Evolutionary conservation across 176 grass and related monocot genomes (phyloP), one percentile per base, ranked within the genome.

Genomic region (Themeda triandra): DNA sequence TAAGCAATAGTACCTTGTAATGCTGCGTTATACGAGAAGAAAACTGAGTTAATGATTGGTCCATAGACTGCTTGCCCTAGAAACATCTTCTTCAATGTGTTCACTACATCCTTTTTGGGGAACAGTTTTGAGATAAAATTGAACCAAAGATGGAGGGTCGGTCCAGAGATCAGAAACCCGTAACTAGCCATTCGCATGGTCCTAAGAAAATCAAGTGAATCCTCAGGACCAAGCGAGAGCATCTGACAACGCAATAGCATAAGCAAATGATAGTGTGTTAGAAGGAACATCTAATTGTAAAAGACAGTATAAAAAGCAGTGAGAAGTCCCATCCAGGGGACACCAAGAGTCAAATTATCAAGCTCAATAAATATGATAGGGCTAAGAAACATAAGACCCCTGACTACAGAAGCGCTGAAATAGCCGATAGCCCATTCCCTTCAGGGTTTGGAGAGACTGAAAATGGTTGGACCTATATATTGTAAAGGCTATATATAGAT

Each of bases 61-160:
- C 96, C 96, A 90, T 95, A 99, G 81, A 93, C 75, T 41, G 88
- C 89, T 92, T 99, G 96, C 30, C 90, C 96, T 81, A 99, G 40
- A 75, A 94, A 78, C 89, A 99, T 99, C 89, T 99, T 98, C 87
- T 94, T 99, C 35, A 99, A 94, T 63, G 93, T 96, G 80, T 56
- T 91, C 40, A 90, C n/a, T 51, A 96, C 71, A 85, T 99, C 96
- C 41, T 86, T 87, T 78, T 96, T 96, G 12, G 96, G 91, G 84
- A 99, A 69, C 67, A 94, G 25, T 83, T 84, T 96, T 40, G 93
- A 96, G 71, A 99, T 49, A 79, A 99, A 99, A 74, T 96, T 99
- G 83, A 92, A 99, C 96, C 96, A 99, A 30, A 89, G 44, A 80
- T 99, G 96, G 28, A 99, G 88, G 29, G 84, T 88, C 54, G 96